Percentiles rank a stretch among this genome's conserved stretches.
phyloP scores from a whole-genome alignment of 1,284 basidiomycete species.

The Boletus holoroseus region DNA sequence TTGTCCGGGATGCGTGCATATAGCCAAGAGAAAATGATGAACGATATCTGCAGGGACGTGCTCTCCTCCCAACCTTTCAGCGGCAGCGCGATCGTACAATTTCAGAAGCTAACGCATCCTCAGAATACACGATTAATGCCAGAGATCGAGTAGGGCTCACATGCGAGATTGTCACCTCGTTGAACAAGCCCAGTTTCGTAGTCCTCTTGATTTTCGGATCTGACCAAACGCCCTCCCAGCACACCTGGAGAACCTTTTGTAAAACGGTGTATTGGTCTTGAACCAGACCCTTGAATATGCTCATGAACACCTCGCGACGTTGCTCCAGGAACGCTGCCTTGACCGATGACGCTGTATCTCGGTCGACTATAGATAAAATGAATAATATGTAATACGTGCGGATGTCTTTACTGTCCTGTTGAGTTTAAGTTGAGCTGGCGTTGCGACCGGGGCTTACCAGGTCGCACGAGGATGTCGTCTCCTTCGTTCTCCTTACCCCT shows the following conservation, averaged over 20 bases:
- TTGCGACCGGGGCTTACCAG: slow-evolving; percentile 41
- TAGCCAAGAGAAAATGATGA: slow-evolving; percentile 83
- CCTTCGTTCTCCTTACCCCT: slow-evolving; percentile 42
- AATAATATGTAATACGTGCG: slow-evolving; percentile 64
- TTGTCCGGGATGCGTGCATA: slow-evolving; percentile 77
- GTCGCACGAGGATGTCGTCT: slow-evolving; percentile 44
- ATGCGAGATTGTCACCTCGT: slow-evolving; percentile 55
- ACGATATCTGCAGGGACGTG: slow-evolving; percentile 72
- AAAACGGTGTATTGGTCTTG: slow-evolving; percentile 59
- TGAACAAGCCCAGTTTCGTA: slow-evolving; percentile 62
- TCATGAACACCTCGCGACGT: slow-evolving; percentile 54
- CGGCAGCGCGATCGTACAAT: slow-evolving; percentile 55
- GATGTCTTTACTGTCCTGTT: slow-evolving; percentile 48
- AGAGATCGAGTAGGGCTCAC: slow-evolving; percentile 35
- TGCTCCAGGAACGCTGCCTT: slow-evolving; percentile 65
- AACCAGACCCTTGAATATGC: slow-evolving; percentile 61
- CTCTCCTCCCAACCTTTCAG: slow-evolving; percentile 50
- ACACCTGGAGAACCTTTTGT: slow-evolving; percentile 55
- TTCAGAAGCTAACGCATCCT: slow-evolving; percentile 49
- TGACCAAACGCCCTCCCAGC: slow-evolving; percentile 55
- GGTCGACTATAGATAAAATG: slow-evolving; percentile 62
- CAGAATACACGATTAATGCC: background rate
- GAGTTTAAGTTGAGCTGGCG: background rate
- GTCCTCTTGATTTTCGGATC: slow-evolving; percentile 66
- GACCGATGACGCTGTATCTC: slow-evolving; percentile 41